phyloP scores from a whole-genome alignment of 768 basidiomycete species.

The Piloderma croceum region DNA sequence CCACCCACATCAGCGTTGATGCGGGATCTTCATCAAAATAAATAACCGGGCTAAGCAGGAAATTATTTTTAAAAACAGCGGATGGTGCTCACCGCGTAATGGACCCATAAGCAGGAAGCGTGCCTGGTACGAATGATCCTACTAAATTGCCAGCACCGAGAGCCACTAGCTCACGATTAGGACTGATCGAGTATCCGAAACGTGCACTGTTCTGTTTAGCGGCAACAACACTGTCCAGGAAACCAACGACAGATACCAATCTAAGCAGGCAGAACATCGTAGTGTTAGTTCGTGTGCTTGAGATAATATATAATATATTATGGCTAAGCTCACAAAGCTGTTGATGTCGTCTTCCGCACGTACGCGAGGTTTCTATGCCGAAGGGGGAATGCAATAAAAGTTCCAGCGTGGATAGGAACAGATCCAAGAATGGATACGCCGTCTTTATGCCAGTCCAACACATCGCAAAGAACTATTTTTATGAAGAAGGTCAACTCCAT shows the following conservation, averaged over 20 bases:
- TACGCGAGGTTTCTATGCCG: slow-evolving; percentile 52
- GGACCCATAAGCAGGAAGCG: slow-evolving; percentile 87
- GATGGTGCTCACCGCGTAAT: slow-evolving; percentile 65
- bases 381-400: slow-evolving; percentile 73
- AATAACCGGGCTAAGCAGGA: no score
- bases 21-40: slow-evolving; percentile 45
- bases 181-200: slow-evolving; percentile 84
- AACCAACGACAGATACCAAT: slow-evolving; percentile 78
- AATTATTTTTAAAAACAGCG: not conserved
- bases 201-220: slow-evolving; percentile 88
- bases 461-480: slow-evolving; percentile 64
- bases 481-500: slow-evolving; percentile 1
- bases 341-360: slow-evolving; percentile 76
- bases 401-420: slow-evolving; percentile 61
- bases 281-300: slow-evolving; percentile 1
- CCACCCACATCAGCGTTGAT: slow-evolving; percentile 89
- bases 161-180: slow-evolving; percentile 94
- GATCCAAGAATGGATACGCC: slow-evolving; percentile 83
- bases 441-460: slow-evolving; percentile 66
- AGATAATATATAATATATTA: not conserved
- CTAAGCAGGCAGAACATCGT: no score
- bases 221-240: slow-evolving; percentile 90
- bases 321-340: slow-evolving; percentile 75
- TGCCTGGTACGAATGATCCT: slow-evolving; percentile 79
- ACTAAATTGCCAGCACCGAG: slow-evolving; percentile 79